A percentile compares a stretch with the other conserved stretches of the same genome.
Evolutionary conservation across 2,329 filamentous ascomycete species (phyloP).

Genomic region (Orbilia blumenaviensis): DNA sequence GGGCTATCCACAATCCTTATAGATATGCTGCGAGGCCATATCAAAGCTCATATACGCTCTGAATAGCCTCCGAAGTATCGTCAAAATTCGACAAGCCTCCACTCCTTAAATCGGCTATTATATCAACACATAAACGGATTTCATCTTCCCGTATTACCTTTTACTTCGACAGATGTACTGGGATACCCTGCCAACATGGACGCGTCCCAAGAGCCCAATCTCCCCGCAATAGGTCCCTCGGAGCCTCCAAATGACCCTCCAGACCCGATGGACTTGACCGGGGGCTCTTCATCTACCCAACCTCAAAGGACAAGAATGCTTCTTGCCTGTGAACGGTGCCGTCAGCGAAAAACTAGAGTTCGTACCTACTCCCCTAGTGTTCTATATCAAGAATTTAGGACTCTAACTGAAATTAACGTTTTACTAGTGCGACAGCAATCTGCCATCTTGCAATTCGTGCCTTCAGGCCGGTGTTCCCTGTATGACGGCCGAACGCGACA

Average conservation of each 20-base stretch:
- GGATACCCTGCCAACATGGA: conserved; percentile 20
- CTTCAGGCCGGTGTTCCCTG: conserved; percentile 42
- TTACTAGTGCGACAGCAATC: conserved; percentile 41
- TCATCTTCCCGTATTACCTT: too few relatives aligned
- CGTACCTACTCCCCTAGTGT: neutral
- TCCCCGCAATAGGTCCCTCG: neutral
- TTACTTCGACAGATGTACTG: neutral
- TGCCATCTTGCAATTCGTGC: conserved; percentile 45
- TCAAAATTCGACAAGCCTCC: too few relatives aligned
- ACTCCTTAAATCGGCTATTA: too few relatives aligned
- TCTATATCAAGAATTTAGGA: neutral
- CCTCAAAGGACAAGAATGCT: conserved; percentile 43
- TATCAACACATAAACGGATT: too few relatives aligned
- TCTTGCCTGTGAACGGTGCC: conserved; percentile 44
- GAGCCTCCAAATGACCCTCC: neutral
- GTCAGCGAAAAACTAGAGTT: conserved; percentile 45
- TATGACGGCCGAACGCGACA: conserved; percentile 47
- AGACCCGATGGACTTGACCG: neutral
- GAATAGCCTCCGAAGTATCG: too few relatives aligned
- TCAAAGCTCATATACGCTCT: too few relatives aligned
- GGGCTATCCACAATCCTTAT: too few relatives aligned
- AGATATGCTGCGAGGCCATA: too few relatives aligned
- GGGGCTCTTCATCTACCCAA: neutral
- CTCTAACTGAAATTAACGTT: neutral
- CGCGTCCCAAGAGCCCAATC: conserved; percentile 13